Percentiles rank a stretch among this genome's conserved stretches.
Conservation (phyloP, 2,329 filamentous ascomycete species). For the Curvularia spicifera region DNA sequence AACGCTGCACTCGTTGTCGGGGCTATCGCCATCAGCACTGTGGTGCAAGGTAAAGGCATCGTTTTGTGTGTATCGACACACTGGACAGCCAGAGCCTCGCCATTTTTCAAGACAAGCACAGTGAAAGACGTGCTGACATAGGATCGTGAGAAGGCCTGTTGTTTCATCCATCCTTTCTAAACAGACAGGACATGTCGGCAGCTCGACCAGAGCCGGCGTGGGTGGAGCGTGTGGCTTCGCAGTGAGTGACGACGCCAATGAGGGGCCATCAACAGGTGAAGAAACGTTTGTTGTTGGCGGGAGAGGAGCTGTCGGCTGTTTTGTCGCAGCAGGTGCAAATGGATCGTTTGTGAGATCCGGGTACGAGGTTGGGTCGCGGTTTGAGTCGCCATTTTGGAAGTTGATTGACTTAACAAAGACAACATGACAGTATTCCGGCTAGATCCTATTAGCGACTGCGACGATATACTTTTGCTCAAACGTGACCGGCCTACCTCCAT, state of each 20-base stretch:
- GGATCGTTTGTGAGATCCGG: conserved; percentile 69
- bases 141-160: conserved; percentile 90
- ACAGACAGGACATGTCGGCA: conserved; percentile 95
- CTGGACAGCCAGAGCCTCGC: conserved; percentile 91
- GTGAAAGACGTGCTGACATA: conserved; percentile 97
- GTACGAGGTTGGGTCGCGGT: conserved; percentile 58
- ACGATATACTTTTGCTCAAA: no score
- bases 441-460: conserved; percentile 17
- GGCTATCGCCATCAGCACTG: conserved; percentile 48
- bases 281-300: conserved; percentile 42
- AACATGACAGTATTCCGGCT: conserved; percentile 93
- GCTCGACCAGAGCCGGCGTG: conserved; percentile 84
- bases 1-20: conserved; percentile 76
- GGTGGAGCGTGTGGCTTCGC: conserved; percentile 71
- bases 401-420: conserved; percentile 93
- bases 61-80: conserved; percentile 86
- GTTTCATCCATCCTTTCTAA: conserved; percentile 98
- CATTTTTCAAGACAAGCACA: conserved; percentile 96
- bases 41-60: conserved; percentile 49
- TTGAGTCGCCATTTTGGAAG: conserved; percentile 68
- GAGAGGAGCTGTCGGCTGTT: conserved; percentile 46
- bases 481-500: conserved; percentile 70
- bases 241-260: conserved; percentile 56
- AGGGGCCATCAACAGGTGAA: conserved; percentile 41
- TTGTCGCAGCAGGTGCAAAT: conserved; percentile 63